A percentile compares a stretch with the other conserved stretches of the same genome.
These are phyloP conservation scores for Phytophthora pisi DNA, from an alignment of 352 stramenopile genomes.

Conservation along the genomic window DNA sequence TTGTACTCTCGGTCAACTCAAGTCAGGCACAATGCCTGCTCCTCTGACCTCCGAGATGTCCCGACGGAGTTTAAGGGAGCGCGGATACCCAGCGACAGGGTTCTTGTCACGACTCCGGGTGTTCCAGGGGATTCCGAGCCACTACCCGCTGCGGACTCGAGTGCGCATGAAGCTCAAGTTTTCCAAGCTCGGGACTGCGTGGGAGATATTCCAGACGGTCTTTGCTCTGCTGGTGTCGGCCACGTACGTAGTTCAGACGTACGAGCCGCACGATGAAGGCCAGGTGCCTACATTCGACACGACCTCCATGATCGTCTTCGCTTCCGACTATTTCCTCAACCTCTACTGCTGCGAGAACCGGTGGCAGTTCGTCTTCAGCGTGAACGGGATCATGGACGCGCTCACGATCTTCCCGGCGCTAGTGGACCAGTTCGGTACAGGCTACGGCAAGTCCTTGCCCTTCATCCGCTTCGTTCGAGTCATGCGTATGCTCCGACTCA, in stretches of 20 bases:
- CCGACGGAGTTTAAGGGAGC: constrained; percentile 23
- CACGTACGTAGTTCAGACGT: constrained; percentile 63
- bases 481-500: constrained; percentile 59
- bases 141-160: constrained; percentile 53
- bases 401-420: constrained; percentile 65
- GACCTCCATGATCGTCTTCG: constrained; percentile 50
- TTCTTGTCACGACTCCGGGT: constrained; percentile 39
- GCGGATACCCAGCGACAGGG: constrained; percentile 1
- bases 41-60: constrained; percentile 17
- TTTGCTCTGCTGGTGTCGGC: constrained; percentile 58
- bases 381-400: constrained; percentile 65
- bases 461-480: constrained; percentile 73
- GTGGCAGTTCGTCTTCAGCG: constrained; percentile 49
- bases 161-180: constrained; percentile 72
- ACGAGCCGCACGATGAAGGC: constrained; percentile 26
- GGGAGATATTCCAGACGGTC: constrained; percentile 66
- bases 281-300: constrained; percentile 43
- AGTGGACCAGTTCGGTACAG: constrained; percentile 36
- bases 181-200: constrained; percentile 48
- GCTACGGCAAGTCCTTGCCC: constrained; percentile 39
- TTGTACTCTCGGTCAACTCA: background rate
- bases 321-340: constrained; percentile 62
- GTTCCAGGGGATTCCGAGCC: constrained; percentile 58
- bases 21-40: constrained; percentile 6
- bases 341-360: constrained; percentile 70